Evolutionary conservation across 2,329 filamentous ascomycete genomes (phyloP).

Genomic region (Colletotrichum limetticola): DNA sequence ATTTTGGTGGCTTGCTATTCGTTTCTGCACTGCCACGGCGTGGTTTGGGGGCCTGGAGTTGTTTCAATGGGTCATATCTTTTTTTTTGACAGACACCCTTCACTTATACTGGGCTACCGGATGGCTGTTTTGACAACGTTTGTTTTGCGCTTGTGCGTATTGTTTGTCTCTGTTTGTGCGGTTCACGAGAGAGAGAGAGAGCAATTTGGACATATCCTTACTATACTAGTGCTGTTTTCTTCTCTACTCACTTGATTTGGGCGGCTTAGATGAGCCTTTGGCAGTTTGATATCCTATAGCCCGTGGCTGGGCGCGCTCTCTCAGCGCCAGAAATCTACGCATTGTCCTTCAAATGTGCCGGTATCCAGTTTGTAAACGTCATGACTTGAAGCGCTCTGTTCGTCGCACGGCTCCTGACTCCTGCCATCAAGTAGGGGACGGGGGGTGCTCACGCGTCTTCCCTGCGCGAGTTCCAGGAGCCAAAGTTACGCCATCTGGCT

Average conservation of each 20-base stretch:
- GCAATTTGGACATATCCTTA: not conserved
- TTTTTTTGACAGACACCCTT: not conserved
- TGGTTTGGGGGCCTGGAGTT: not conserved
- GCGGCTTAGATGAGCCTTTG: slow-evolving; percentile 29
- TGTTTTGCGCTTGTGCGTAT: not conserved
- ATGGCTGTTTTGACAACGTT: not conserved
- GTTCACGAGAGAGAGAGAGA: not conserved
- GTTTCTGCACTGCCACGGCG: slow-evolving; percentile 7
- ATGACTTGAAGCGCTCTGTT: not conserved
- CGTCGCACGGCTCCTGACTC: not conserved
- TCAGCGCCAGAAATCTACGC: not conserved
- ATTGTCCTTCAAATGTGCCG: not conserved
- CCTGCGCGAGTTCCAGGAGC: not conserved
- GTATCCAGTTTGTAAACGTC: not conserved
- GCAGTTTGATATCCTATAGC: slow-evolving; percentile 26
- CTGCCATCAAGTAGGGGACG: not conserved
- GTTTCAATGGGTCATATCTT: not conserved
- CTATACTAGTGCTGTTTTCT: not conserved
- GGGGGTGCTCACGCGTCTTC: not conserved
- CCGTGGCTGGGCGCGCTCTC: not conserved
- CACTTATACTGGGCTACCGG: not conserved
- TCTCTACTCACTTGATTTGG: not conserved
- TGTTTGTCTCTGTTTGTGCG: not conserved
- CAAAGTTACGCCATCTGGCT: not conserved
- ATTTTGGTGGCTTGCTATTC: not conserved